Base-by-base conservation (phyloP, 495 filamentous ascomycete species). In the Wilcoxina mikolae region DNA sequence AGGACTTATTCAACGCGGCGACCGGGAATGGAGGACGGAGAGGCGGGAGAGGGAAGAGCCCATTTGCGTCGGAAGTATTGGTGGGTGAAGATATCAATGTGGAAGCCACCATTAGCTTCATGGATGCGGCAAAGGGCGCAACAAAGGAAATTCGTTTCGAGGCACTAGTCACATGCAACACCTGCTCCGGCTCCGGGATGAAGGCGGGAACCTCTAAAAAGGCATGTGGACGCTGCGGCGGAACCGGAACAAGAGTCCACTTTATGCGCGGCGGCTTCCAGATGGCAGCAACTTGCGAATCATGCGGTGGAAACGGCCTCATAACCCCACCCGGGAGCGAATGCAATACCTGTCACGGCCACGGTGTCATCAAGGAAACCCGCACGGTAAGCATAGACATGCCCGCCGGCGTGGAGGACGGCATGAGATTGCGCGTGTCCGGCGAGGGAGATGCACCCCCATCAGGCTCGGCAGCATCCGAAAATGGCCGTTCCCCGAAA, bases 201-300 rank as follows among this genome's bases (percentile, higher is more conserved):
- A 95, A 95, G 71, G 68, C 79, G 41, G 88, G 89, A 2, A 74
- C 82, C 15, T 78, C 81, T 63, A 72, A 79, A 56, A 73, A 78
- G 9, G 72, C 78, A 56, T 98, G 91, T 70, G 78, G 78, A 59
- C 73, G 75, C 28, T 98, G 91, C 69, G 81, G 81, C 51, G 91
- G 91, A 3, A 85, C 87, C 10, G 91, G 91, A 45, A 84, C 84
- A 28, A 76, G 83, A 56, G 81, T 95, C 18, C 86, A 94, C 68
- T 78, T 87, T 62, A 82, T 95, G 75, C 78, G 84, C 61, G 87
- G 86, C 28, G 89, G 87, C 15, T 96, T 98, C 72, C 90, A 95
- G 70, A 87, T 98, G 78, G 84, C 83, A 7, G 85, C 84, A 54
- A 93, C 88, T 2, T 98, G 91, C 68, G 73, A 77, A 11, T 66